Evolutionary conservation across 805 yeast genomes (phyloP), one percentile per base, ranked within the genome.

Genomic region (Maudiozyma bulderi): DNA sequence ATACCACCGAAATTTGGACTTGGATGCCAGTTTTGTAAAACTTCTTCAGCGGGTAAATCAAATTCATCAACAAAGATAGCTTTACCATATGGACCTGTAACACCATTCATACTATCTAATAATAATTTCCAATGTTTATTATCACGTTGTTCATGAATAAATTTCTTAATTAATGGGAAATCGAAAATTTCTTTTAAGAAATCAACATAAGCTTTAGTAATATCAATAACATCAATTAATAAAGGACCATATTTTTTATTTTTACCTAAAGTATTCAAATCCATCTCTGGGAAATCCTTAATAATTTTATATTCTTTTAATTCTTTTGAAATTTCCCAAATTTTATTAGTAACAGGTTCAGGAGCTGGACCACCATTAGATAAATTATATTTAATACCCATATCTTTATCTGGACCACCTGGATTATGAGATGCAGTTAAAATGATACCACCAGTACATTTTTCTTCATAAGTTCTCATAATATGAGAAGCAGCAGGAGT

Each of bases 301-400:
- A 78, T 69, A 48, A 78, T 76, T 61, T 81, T 80, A 71, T 87
- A 91, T 45, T 71, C 63, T 6, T 73, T 64, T 57, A 93, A 71
- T 34, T 67, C 59, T 62, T 75, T 77, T 14, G 95, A 80, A 33
- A 73, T 75, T 52, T 81, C 90, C 72, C 71, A 93, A 62, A 93
- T 93, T 68, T 81, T 79, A 71, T 93, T 78, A 11, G 99, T 93
- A 52, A 93, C 95, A 13, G 84, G 71, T 67, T 93, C 99, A 8
- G 99, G 99, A 9, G 98, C 98, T 41, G 99, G 99, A 2, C 96
- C 99, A 57, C 99, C 99, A 64, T 93, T 91, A 53, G 86, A 77
- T 67, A 93, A 73, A 68, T 93, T 93, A 73, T 93, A 93, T 72
- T 93, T 93, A 73, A 93, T 93, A 50, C 99, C 99, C 67, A 89